phyloP scores from a whole-genome alignment of 2,329 filamentous ascomycete species.

The Fonsecaea erecta region DNA sequence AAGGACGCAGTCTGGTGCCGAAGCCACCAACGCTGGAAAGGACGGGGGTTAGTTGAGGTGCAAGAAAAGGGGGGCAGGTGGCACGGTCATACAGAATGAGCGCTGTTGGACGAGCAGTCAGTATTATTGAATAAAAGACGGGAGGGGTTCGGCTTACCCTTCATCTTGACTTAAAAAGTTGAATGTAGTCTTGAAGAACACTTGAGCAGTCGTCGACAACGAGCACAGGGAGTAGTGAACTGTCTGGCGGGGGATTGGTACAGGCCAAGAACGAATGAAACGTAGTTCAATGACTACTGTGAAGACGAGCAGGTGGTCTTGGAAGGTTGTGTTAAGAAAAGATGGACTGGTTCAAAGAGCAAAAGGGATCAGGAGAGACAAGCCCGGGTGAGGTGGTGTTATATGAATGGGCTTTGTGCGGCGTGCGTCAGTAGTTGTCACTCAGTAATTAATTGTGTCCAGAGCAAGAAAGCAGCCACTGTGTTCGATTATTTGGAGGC shows the following conservation, averaged over 20 bases:
- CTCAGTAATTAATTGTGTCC: constrained; percentile 1
- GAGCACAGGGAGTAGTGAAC: too few species aligned
- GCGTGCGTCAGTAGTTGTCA: constrained; percentile 4
- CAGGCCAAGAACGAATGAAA: constrained; percentile 28
- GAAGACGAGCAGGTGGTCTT: not conserved
- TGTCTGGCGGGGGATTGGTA: not conserved
- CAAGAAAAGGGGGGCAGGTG: constrained; percentile 15
- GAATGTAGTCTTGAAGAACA: not conserved
- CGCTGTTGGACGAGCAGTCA: constrained; percentile 20
- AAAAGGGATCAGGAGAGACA: constrained; percentile 9
- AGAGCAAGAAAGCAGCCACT: constrained; percentile 11
- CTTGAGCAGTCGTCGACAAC: not conserved
- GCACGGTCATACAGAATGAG: constrained; percentile 34
- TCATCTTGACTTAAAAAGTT: constrained; percentile 43
- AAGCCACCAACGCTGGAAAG: constrained; percentile 96
- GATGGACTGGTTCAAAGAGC: constrained; percentile 29
- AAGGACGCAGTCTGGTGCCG: constrained; percentile 93
- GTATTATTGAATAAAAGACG: constrained; percentile 15
- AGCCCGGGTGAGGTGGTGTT: constrained; percentile 6
- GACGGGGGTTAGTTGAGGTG: constrained; percentile 58
- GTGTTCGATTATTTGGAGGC: constrained; percentile 3
- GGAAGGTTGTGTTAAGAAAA: not conserved
- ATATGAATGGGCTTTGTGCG: constrained; percentile 14
- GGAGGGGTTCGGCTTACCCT: constrained; percentile 45
- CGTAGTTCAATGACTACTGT: constrained; percentile 27